Base-by-base conservation (phyloP, 371 early-diverging fungal species). In the Fennellomyces sp. region DNA sequence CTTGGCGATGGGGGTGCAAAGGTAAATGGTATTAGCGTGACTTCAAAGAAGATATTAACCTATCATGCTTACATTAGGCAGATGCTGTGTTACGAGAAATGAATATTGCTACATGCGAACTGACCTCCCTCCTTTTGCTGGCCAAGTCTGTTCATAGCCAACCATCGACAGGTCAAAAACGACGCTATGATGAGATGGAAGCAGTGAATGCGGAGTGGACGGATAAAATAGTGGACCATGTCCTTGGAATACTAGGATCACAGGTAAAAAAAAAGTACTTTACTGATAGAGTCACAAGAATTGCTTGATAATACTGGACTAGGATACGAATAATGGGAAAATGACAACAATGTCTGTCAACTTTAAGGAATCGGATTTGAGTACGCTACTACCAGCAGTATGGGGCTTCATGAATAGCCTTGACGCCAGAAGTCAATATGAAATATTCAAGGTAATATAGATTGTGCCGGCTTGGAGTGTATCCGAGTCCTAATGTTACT, bases 31-130 rank as follows among this genome's bases (percentile, higher is more conserved):
- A n/a, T n/a, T 13, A 31, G 11, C 21, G 11, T 47, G 8, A n/a
- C 11, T 47, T 47, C 7, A 12, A 12, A n/a, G 47, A 8, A 13
- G 27, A 13, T 49, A 21, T 17, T 27, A 19, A 49, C 25, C 26
- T 50, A 15, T 52, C 29, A 26, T 52, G 31, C 7, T 39, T 21
- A 19, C 5, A 45, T 21, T 71, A 83, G 79, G 83, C 79, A 7
- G 84, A 87, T 26, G 68, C 77, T 8, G 60, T 73, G 15, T 65
- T 90, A 21, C 78, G 84, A 65, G 84, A 84, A 11, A 87, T 90
- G 84, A 92, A 90, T 56, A 82, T 86, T n/a, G 76, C 73, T 28
- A 77, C 85, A 8, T 88, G 91, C 59, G 90, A 92, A 66, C 65
- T 90, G 49, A 79, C 81, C 3, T 85, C 90, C 0, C 58, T 88